Base-by-base conservation (phyloP, 306 rosid genomes). In the Castanopsis chinensis region DNA sequence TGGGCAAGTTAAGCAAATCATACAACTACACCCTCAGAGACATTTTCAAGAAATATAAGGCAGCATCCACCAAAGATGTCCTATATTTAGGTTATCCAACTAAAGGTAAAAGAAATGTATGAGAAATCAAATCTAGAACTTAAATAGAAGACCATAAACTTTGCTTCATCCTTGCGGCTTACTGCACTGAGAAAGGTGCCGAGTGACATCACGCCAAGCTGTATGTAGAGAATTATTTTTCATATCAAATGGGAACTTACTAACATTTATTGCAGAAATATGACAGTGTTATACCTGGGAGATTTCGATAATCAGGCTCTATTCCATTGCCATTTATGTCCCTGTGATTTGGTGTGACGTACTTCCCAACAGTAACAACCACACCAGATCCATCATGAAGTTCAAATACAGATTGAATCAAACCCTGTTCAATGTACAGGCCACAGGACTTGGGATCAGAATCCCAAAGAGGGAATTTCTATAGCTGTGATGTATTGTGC, bases 241-340 rank as follows among this genome's bases (percentile, higher is more conserved):
- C 77, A 82, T 76, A 82, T 67, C 82, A 82, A 59, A 75, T 64
- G 53, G 76, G 32, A 57, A 23, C 56, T 58, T 69, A 64, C 68
- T 32, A 54, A 43, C 76, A 72, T 69, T 75, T 63, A 67, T 73
- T 52, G 27, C 35, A 27, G 54, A 73, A 59, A 7, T 19, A 33
- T 9, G 14, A 80, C 8, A 14, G 65, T 49, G 56, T 41, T 63
- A 25, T 89, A 95, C 99, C 98, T 68, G 98, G 98, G 76, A 94
- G 87, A 74, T 86, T 94, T 72, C 59, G 89, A 86, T 84, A 95
- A 75, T 95, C 99, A 5, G 98, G 99, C 69, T 90, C 96, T 79
- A 95, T 92, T 64, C 99, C 99, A 11, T 95, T 87, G 68, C 98
- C 99, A 23, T 92, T 95, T 83, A 95, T 92, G 83, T 95, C 99